Conservation (phyloP, 768 basidiomycete genomes). For the Gymnopilus junonius region DNA sequence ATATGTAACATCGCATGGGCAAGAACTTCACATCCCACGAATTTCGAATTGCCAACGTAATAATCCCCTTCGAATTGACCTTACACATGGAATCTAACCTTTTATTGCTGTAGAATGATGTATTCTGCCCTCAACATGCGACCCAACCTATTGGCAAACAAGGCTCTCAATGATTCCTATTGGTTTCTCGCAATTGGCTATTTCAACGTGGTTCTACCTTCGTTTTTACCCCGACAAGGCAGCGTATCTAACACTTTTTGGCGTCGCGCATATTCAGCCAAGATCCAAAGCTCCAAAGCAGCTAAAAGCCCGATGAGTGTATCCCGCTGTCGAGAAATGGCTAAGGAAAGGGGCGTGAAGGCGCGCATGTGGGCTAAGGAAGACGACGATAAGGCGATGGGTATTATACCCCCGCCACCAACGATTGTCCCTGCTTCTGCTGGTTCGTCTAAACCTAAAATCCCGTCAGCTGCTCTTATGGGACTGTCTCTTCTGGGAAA, state of each 20-base stretch:
- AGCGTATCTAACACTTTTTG: conserved; percentile 60
- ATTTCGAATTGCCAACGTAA: conserved; percentile 57
- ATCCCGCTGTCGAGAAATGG: conserved; percentile 68
- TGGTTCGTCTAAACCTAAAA: conserved; percentile 32
- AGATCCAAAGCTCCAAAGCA: conserved; percentile 66
- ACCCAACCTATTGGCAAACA: conserved; percentile 52
- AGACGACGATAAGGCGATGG: conserved; percentile 67
- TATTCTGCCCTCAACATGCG: conserved; percentile 86
- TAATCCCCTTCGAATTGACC: conserved; percentile 11
- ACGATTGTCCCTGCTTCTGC: conserved; percentile 16
- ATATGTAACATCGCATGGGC: conserved; percentile 79
- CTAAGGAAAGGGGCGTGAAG: conserved; percentile 59
- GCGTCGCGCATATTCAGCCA: conserved; percentile 73
- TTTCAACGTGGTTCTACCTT: conserved; percentile 81
- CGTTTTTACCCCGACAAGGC: conserved; percentile 58
- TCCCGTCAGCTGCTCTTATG: conserved; percentile 67
- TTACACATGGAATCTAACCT: neutral
- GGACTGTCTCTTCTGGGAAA: conserved; percentile 87
- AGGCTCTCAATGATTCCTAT: conserved; percentile 61
- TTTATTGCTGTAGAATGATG: conserved; percentile 63
- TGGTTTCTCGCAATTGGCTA: conserved; percentile 85
- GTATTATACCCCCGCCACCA: conserved; percentile 36
- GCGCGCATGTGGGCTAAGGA: conserved; percentile 74
- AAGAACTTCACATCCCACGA: conserved; percentile 45
- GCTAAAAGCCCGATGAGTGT: conserved; percentile 67